Evolutionary conservation across 192 early-diverging fungal species (phyloP).

Genomic region (Coemansia sp.): DNA sequence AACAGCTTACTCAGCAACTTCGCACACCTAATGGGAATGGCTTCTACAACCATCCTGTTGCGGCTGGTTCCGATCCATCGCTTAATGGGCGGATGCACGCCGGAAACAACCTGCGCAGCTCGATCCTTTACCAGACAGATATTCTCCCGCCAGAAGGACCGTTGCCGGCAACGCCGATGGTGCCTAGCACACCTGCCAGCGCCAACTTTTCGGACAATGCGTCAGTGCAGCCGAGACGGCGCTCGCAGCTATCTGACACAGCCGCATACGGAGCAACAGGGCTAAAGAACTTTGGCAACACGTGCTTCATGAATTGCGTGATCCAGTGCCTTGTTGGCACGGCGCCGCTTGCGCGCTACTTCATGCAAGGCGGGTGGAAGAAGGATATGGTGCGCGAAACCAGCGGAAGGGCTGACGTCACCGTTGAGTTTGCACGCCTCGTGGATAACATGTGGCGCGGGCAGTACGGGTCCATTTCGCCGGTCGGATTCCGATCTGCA

Average conservation of each 20-base stretch:
- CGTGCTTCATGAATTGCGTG: slow-evolving; percentile 86
- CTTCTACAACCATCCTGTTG: slow-evolving; percentile 38
- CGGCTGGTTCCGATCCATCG: slow-evolving; percentile 50
- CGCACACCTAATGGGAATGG: slow-evolving; percentile 15
- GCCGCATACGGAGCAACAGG: slow-evolving; percentile 67
- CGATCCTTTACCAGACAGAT: slow-evolving; percentile 17
- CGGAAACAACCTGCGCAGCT: slow-evolving; percentile 41
- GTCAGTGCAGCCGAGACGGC: background rate
- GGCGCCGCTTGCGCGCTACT: slow-evolving; percentile 69
- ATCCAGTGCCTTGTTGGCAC: slow-evolving; percentile 80
- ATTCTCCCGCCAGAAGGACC: slow-evolving; percentile 3
- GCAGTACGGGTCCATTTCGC: slow-evolving; percentile 75
- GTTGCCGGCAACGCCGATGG: background rate
- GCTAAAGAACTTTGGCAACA: slow-evolving; percentile 81
- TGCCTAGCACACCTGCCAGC: slow-evolving; percentile 2
- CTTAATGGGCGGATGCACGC: slow-evolving; percentile 49
- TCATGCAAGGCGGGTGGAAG: slow-evolving; percentile 62
- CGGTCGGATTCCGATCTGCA: slow-evolving; percentile 73
- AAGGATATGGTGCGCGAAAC: slow-evolving; percentile 52
- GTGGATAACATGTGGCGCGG: slow-evolving; percentile 84
- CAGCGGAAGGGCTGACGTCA: slow-evolving; percentile 68
- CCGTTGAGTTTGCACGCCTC: slow-evolving; percentile 76
- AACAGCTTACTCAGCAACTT: slow-evolving; percentile 2
- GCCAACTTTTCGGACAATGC: background rate
- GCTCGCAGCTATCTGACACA: slow-evolving; percentile 41